These are phyloP conservation scores for Zizania latifolia DNA, from an alignment of 176 grass and related monocot genomes.

Conservation along the genomic window DNA sequence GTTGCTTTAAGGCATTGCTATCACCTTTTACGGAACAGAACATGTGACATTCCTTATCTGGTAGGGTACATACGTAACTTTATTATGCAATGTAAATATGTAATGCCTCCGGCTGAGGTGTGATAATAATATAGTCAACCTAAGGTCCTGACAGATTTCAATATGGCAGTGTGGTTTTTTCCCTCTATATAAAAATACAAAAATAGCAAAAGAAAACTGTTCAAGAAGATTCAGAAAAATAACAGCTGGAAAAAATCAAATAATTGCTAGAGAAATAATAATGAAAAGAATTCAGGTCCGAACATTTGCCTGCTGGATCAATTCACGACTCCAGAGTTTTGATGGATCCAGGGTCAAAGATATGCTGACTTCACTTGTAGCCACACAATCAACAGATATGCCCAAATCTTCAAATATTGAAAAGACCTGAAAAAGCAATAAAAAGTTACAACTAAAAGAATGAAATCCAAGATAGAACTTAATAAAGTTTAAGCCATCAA, in stretches of 20 bases:
- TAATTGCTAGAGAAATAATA: background rate
- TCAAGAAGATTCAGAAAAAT: background rate
- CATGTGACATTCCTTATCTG: background rate
- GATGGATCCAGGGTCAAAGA: slow-evolving; percentile 60
- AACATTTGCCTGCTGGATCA: slow-evolving; percentile 55
- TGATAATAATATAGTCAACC: background rate
- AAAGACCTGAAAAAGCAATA: slow-evolving; percentile 34
- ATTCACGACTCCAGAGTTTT: slow-evolving; percentile 65
- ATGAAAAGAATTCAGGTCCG: background rate
- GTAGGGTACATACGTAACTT: background rate
- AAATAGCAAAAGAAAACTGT: background rate
- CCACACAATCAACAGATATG: slow-evolving; percentile 62
- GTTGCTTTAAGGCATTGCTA: background rate
- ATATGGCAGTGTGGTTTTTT: background rate
- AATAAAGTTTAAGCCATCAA: background rate
- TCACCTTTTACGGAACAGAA: background rate
- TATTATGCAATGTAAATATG: background rate
- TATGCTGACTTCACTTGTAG: slow-evolving; percentile 64
- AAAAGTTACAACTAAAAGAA: background rate
- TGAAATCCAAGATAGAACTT: background rate
- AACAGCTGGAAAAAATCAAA: background rate
- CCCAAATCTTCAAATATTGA: slow-evolving; percentile 65
- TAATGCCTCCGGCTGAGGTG: background rate
- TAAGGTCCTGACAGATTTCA: background rate
- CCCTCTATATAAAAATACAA: background rate